These are phyloP conservation scores for Angophora floribunda DNA, from an alignment of 345 rosid species.

Conservation along the genomic window DNA sequence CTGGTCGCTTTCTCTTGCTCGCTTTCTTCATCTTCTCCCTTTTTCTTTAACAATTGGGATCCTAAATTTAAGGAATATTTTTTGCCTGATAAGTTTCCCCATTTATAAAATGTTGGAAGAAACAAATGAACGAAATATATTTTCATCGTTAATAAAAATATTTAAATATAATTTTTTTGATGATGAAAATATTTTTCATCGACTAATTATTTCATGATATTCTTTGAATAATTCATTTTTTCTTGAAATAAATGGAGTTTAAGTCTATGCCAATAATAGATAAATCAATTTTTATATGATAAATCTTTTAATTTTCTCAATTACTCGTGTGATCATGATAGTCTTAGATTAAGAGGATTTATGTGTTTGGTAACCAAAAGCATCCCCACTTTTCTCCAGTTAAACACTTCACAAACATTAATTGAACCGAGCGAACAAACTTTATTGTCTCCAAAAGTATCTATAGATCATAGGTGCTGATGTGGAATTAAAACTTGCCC, in stretches of 20 bases:
- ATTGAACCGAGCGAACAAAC: background rate
- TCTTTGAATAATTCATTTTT: rapidly evolving
- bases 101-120: too few relatives aligned
- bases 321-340: background rate
- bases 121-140: background rate
- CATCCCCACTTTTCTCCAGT: background rate
- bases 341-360: background rate
- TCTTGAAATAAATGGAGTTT: background rate
- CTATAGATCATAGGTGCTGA: background rate
- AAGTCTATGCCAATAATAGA: background rate
- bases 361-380: background rate
- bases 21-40: too few relatives aligned
- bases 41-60: too few relatives aligned
- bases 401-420: background rate
- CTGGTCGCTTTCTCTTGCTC: too few relatives aligned
- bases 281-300: background rate
- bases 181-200: too few relatives aligned
- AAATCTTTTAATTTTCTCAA: background rate
- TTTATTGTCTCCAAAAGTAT: background rate
- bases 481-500: background rate
- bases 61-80: too few relatives aligned
- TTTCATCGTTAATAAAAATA: background rate
- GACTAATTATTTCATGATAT: background rate
- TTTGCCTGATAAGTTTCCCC: too few relatives aligned
- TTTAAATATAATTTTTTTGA: background rate